Conservation (phyloP, 1,284 basidiomycete genomes). For the Moniliella sp. region DNA sequence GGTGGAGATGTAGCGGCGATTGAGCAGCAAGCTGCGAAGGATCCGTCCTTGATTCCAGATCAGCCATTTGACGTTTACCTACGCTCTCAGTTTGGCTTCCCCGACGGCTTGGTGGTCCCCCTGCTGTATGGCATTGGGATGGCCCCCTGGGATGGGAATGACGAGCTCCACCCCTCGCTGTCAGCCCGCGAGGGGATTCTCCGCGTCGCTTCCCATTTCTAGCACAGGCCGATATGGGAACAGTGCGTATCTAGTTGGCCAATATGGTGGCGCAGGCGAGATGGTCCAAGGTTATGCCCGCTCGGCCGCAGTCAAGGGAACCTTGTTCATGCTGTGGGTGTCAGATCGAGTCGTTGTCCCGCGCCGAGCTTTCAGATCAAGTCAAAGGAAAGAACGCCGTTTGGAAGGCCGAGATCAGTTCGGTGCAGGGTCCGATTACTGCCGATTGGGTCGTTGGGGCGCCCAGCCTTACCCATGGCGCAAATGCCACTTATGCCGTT, state of each 20-base stretch:
- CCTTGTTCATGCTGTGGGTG: constrained; percentile 17
- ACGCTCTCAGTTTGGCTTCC: constrained; percentile 44
- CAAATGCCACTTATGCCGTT: too few species aligned
- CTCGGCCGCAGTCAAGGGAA: constrained; percentile 20
- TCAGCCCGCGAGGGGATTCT: constrained; percentile 7
- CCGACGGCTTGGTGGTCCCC: constrained; percentile 37
- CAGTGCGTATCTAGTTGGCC: constrained; percentile 72
- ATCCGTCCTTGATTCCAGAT: too few species aligned
- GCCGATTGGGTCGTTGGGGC: not conserved
- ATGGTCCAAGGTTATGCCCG: constrained; percentile 26
- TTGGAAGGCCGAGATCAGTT: not conserved
- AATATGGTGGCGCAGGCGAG: constrained; percentile 54
- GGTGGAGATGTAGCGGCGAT: too few species aligned
- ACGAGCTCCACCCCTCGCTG: not conserved
- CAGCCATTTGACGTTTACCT: constrained; percentile 39
- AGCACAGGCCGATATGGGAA: constrained; percentile 69
- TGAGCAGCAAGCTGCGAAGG: too few species aligned
- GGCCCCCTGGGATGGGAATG: too few species aligned
- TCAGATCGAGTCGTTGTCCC: too few species aligned
- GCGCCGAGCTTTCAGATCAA: too few species aligned
- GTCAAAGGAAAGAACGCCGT: not conserved
- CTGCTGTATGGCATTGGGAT: constrained; percentile 25
- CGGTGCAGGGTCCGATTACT: constrained; percentile 35
- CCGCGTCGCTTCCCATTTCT: constrained; percentile 43
- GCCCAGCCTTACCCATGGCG: not conserved